These are phyloP conservation scores for Ophiostoma australiae DNA, from an alignment of 2,329 filamentous ascomycete species.

Conservation along the genomic window DNA sequence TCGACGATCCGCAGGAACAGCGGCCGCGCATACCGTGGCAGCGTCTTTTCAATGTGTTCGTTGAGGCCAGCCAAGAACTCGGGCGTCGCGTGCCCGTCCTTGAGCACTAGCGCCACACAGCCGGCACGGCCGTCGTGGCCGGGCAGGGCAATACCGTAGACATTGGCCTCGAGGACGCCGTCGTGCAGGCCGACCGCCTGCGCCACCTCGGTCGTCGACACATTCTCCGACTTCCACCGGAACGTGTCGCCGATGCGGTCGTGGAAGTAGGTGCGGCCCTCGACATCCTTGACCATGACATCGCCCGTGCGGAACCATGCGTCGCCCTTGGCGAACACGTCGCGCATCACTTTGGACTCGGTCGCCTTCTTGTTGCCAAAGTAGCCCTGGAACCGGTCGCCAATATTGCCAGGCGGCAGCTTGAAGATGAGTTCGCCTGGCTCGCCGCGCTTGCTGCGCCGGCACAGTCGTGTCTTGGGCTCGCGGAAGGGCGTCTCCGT, in stretches of 20 bases:
- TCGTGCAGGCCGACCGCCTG: constrained; percentile 65
- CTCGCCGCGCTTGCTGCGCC: constrained; percentile 51
- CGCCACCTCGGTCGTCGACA: constrained; percentile 77
- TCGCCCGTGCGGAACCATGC: constrained; percentile 84
- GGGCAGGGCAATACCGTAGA: constrained; percentile 76
- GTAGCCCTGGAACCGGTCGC: constrained; percentile 72
- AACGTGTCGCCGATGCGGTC: constrained; percentile 77
- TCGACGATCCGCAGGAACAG: constrained; percentile 67
- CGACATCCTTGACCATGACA: constrained; percentile 62
- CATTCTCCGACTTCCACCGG: constrained; percentile 79
- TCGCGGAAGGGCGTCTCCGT: constrained; percentile 65
- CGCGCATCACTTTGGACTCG: constrained; percentile 65
- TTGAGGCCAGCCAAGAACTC: constrained; percentile 55
- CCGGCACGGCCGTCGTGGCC: constrained; percentile 80
- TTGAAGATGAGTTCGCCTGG: constrained; percentile 70
- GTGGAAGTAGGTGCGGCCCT: constrained; percentile 72
- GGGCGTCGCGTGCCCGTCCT: constrained; percentile 41
- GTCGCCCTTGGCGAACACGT: constrained; percentile 71
- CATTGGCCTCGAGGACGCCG: constrained; percentile 70
- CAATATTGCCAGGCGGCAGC: constrained; percentile 60
- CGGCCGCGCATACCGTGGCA: constrained; percentile 73
- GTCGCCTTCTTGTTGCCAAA: constrained; percentile 68
- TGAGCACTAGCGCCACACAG: constrained; percentile 52
- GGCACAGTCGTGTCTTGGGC: constrained; percentile 64
- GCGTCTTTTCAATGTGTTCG: constrained; percentile 47